A percentile compares a stretch with the other conserved stretches of the same genome.
Evolutionary conservation across 2,329 filamentous ascomycete species (phyloP).

Genomic region (Trichocomaceae sp.): DNA sequence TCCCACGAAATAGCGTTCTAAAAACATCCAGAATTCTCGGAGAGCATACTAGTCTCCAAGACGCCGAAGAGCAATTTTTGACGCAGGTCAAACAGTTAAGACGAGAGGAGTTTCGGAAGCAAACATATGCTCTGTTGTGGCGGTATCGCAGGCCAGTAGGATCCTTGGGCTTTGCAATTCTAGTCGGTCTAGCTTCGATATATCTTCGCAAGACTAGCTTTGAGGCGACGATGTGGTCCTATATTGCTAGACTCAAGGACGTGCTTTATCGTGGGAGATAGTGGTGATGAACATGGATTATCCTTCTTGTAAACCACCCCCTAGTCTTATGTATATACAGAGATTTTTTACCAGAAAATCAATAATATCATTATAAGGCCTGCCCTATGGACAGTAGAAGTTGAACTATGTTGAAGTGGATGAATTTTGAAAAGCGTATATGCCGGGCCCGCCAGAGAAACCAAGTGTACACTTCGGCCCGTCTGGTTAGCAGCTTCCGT

Average conservation of each 20-base stretch:
- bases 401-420: neutral
- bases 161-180: conserved; percentile 56
- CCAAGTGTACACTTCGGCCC: conserved; percentile 13
- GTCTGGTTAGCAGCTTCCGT: conserved; percentile 5
- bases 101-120: conserved; percentile 54
- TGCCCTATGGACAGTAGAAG: neutral
- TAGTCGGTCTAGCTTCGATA: conserved; percentile 62
- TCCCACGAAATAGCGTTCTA: conserved; percentile 72
- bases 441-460: conserved; percentile 5
- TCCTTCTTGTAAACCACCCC: neutral
- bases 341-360: neutral
- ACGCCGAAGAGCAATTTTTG: conserved; percentile 63
- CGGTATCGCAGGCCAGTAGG: conserved; percentile 59
- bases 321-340: neutral
- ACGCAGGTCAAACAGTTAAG: conserved; percentile 66
- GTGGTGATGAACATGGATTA: neutral
- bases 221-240: conserved; percentile 30
- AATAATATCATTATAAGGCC: neutral
- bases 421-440: no score
- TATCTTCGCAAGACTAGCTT: conserved; percentile 51
- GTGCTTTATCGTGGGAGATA: conserved; percentile 15
- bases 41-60: conserved; percentile 50
- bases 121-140: conserved; percentile 49
- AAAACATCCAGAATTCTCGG: conserved; percentile 65
- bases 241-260: conserved; percentile 24